Evolutionary conservation across 2,329 filamentous ascomycete genomes (phyloP), one percentile per base, ranked within the genome.

Genomic region (Corynespora cassiicola): DNA sequence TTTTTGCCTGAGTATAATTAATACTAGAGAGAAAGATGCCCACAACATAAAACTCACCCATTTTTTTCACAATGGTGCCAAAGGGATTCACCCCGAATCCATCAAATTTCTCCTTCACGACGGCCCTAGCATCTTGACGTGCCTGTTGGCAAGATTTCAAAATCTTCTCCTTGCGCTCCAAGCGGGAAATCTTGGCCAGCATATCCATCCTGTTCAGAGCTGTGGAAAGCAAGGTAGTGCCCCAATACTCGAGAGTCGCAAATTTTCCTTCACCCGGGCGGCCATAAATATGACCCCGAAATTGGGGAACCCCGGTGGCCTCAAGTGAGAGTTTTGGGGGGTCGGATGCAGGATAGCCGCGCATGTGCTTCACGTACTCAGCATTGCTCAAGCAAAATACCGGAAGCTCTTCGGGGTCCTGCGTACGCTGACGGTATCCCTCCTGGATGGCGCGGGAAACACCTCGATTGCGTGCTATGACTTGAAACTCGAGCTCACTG

Each of bases 321-420:
- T 43, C 44, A 1, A 52, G 26, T 2, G 20, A 19, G 34, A 61
- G 42, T 4, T 22, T 31, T 0, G 53, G 45, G 1, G 18, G 11
- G 3, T 45, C 24, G 0, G 15, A 28, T 3, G 24, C 28, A n/a
- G 42, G 10, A 16, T 40, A 43, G 7, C 42, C 46, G 7, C 36
- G 19, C 1, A 51, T 16, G 22, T 59, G 38, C 5, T 31, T 28
- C 42, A 50, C 52, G 27, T 57, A 59, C 7, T 46, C 47, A 0
- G 9, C 22, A 18, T 59, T 61, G 1, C 43, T 50, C 1, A 59
- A 42, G n/a, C 56, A 59, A 18, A 49, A 59, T 0, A 49, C 21
- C 3, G 52, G 45, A 1, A 48, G 42, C 0, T 27, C 28, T 3
- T n/a, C 31, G 7, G 40, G 38, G 17, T 53, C 49, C 7, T 31